Percentiles rank a stretch among this genome's conserved stretches.
These are phyloP conservation scores for Candida cerambycidarum DNA, from an alignment of 805 yeast genomes.

Conservation along the genomic window DNA sequence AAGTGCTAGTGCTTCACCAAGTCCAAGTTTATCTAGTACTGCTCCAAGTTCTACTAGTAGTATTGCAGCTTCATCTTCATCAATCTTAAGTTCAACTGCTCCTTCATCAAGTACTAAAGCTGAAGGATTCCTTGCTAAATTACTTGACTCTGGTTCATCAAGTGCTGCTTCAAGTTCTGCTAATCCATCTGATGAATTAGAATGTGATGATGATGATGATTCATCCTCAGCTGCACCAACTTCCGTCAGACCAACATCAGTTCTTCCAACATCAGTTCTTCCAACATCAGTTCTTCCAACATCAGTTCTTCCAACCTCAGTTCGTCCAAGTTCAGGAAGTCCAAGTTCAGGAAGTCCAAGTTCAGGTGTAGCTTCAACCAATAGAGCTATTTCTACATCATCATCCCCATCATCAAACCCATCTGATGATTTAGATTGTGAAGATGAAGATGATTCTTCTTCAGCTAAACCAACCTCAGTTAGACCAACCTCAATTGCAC, in stretches of 20 bases:
- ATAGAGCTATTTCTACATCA: too few relatives aligned
- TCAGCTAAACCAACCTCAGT: background rate
- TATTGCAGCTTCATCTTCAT: background rate
- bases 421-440: conserved; percentile 13
- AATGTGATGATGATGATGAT: conserved; percentile 11
- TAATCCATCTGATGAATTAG: conserved; percentile 14
- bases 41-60: conserved; percentile 5
- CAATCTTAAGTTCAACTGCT: conserved; percentile 7
- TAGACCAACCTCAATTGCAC: background rate
- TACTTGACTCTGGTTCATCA: conserved; percentile 4
- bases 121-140: conserved; percentile 3
- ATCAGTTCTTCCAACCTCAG: conserved; percentile 1
- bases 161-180: conserved; percentile 1
- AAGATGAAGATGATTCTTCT: conserved; percentile 8
- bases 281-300: background rate
- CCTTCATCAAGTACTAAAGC: conserved; percentile 6
- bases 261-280: conserved; percentile 7
- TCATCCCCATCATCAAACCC: too few relatives aligned
- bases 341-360: too few relatives aligned
- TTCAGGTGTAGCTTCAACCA: too few relatives aligned
- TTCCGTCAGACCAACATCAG: background rate
- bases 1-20: conserved; percentile 5
- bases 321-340: too few relatives aligned
- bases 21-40: conserved; percentile 6
- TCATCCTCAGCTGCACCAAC: too few relatives aligned